Conservation (phyloP, 208 protist species). For the Wallacemonas sp. region DNA sequence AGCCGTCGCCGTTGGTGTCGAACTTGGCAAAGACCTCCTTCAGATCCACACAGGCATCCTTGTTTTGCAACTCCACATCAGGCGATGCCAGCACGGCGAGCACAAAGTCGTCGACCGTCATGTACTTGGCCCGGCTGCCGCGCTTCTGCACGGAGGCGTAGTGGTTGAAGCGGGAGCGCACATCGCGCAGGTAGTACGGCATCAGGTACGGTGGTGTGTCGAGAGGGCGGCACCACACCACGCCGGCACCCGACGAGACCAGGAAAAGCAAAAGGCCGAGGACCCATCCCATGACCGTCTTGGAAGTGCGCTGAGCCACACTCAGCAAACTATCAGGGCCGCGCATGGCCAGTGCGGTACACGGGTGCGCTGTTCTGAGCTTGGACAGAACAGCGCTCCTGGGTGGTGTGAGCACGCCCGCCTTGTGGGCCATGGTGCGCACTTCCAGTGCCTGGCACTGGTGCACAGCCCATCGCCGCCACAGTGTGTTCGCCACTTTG, state of each 20-base stretch:
- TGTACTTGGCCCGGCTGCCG: conserved; percentile 60
- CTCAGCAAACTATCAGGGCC: background rate
- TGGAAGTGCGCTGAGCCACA: background rate
- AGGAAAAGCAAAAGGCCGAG: conserved; percentile 24
- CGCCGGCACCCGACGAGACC: conserved; percentile 19
- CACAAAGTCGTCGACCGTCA: conserved; percentile 90
- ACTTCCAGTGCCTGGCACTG: background rate
- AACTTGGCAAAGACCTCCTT: conserved; percentile 59
- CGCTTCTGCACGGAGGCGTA: conserved; percentile 77
- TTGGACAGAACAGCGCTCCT: background rate
- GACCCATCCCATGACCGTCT: conserved; percentile 20
- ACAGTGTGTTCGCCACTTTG: background rate
- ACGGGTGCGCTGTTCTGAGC: background rate
- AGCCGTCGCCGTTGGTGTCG: conserved; percentile 81
- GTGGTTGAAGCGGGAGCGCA: conserved; percentile 79
- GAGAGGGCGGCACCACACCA: conserved; percentile 59
- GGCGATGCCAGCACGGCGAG: conserved; percentile 63
- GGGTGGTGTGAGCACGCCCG: background rate
- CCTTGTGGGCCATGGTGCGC: background rate
- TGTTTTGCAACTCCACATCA: conserved; percentile 29
- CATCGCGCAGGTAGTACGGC: conserved; percentile 87
- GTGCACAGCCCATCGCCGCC: background rate
- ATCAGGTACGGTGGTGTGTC: conserved; percentile 88
- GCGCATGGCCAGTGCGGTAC: background rate
- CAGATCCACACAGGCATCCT: conserved; percentile 34